Percentiles rank a stretch among this genome's conserved stretches.
These are phyloP conservation scores for Leonotis leonurus DNA, from an alignment of 257 asterid species.

Conservation along the genomic window DNA sequence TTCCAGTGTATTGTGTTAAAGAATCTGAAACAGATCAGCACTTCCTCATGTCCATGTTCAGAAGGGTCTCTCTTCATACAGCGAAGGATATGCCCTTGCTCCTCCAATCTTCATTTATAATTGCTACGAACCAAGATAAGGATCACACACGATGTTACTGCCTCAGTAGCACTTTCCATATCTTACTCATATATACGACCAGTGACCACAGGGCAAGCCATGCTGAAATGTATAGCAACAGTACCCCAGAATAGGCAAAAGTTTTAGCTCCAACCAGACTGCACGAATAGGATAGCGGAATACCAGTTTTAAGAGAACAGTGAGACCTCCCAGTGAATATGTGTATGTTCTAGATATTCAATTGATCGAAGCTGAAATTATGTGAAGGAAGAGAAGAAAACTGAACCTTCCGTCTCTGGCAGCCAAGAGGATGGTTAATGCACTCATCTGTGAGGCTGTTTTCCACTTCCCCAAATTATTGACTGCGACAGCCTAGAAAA, in stretches of 20 bases:
- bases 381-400: background rate
- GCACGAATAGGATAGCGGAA: too few relatives aligned
- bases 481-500: conserved; percentile 70
- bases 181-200: conserved; percentile 62
- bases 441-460: conserved; percentile 74
- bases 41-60: too few relatives aligned
- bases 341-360: background rate
- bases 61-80: conserved; percentile 5
- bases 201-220: conserved; percentile 84
- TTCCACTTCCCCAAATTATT: conserved; percentile 79
- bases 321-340: background rate
- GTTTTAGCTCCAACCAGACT: conserved; percentile 47
- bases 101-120: conserved; percentile 5
- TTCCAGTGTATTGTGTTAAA: too few relatives aligned
- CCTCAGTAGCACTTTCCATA: conserved; percentile 57
- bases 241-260: conserved; percentile 55
- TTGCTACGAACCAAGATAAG: background rate
- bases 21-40: conserved; percentile 16
- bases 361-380: background rate
- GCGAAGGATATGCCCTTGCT: background rate
- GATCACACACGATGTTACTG: conserved; percentile 16
- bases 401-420: conserved; percentile 57
- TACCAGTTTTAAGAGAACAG: background rate
- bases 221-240: conserved; percentile 67
- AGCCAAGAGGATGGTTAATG: conserved; percentile 64